A percentile compares a stretch with the other conserved stretches of the same genome.
Evolutionary conservation across 306 rosid species (phyloP).

Genomic region (Vachellia pachyceras): DNA sequence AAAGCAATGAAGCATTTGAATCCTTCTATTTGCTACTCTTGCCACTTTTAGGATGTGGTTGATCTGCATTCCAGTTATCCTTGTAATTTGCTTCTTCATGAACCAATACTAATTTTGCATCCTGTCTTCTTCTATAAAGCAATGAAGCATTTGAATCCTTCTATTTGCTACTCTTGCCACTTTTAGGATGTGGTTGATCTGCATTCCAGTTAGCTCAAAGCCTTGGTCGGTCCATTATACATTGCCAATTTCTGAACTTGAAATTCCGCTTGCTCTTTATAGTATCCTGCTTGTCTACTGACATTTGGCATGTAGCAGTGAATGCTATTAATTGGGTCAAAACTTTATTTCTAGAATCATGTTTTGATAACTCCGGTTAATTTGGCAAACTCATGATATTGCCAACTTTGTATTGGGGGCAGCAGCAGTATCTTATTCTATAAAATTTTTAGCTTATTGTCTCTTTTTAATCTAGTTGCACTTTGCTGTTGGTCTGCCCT

Average conservation of each 20-base stretch:
- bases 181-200: neutral
- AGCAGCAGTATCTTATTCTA: neutral
- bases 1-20: neutral
- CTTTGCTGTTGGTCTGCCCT: neutral
- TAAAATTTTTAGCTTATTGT: neutral
- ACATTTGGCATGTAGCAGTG: neutral
- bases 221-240: neutral
- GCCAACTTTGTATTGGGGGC: neutral
- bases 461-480: neutral
- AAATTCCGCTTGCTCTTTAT: neutral
- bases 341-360: neutral
- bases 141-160: neutral
- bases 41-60: neutral
- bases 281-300: neutral
- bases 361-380: neutral
- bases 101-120: neutral
- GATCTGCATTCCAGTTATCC: neutral
- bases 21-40: neutral
- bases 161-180: neutral
- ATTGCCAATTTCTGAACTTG: neutral
- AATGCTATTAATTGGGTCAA: neutral
- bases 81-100: neutral
- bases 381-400: neutral
- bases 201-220: neutral
- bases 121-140: neutral